Conservation (phyloP, 163 green algal species). For the Volvox carteri region DNA sequence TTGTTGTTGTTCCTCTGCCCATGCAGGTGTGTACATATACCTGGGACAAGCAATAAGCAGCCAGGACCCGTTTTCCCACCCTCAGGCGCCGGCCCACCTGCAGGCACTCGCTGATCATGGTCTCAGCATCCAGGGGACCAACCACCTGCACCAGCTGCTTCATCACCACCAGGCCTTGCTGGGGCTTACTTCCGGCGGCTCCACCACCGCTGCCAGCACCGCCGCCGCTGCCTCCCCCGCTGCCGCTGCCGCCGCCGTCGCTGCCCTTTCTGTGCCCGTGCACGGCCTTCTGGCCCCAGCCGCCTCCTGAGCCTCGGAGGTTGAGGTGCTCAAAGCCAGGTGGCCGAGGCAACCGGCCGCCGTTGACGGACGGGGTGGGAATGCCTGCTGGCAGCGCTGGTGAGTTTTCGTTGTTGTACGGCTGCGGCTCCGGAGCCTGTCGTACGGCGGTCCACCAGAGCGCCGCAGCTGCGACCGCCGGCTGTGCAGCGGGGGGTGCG, state of each 20-base stretch:
- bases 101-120: conserved; percentile 35
- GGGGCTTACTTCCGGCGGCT: neutral
- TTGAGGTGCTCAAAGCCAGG: neutral
- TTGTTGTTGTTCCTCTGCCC: no score
- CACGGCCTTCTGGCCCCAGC: neutral
- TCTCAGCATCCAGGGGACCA: conserved; percentile 33
- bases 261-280: neutral
- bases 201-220: neutral
- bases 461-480: conserved; percentile 11
- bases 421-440: conserved; percentile 11
- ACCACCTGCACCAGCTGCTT: conserved; percentile 36
- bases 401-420: neutral
- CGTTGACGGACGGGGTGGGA: neutral
- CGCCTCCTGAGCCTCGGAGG: neutral
- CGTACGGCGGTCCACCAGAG: conserved; percentile 46
- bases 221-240: neutral
- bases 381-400: neutral
- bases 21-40: no score
- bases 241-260: neutral
- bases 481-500: conserved; percentile 4
- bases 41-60: no score
- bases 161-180: conserved; percentile 24
- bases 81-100: no score
- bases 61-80: no score
- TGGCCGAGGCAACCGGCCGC: neutral